phyloP scores from a whole-genome alignment of 2,329 filamentous ascomycete species.

The Talaromyces sp. region DNA sequence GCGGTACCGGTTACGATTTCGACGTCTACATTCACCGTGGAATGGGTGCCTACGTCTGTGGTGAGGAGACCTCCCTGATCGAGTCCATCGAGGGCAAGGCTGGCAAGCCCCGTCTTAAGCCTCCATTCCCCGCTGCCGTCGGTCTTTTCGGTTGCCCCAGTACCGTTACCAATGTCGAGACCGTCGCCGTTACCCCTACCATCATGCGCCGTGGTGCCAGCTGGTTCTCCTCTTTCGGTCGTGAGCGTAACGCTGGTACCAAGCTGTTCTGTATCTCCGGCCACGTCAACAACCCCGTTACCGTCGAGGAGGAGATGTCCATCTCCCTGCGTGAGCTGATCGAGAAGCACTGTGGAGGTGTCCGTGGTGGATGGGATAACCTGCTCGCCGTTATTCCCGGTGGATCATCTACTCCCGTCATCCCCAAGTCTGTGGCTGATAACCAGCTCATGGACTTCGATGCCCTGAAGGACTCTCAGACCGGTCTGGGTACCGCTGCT shows the following conservation, averaged over 20 bases:
- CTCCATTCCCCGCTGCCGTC: constrained; percentile 94
- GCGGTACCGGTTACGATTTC: constrained; percentile 94
- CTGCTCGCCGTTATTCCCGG: constrained; percentile 92
- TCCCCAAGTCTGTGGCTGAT: constrained; percentile 87
- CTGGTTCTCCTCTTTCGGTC: constrained; percentile 94
- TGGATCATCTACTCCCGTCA: constrained; percentile 92
- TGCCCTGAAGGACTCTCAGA: constrained; percentile 95
- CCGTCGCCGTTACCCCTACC: constrained; percentile 89
- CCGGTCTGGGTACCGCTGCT: constrained; percentile 92
- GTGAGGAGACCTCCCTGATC: constrained; percentile 96
- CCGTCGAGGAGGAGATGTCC: constrained; percentile 99
- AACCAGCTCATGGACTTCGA: constrained; percentile 99
- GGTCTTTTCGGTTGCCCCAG: constrained; percentile 98
- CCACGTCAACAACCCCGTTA: constrained; percentile 97
- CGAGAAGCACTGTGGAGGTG: constrained; percentile 96
- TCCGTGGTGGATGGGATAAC: constrained; percentile 97
- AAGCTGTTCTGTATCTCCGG: constrained; percentile 99
- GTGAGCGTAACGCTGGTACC: constrained; percentile 93
- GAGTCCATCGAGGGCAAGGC: constrained; percentile 98
- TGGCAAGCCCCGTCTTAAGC: constrained; percentile 97
- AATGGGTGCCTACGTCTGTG: constrained; percentile 96
- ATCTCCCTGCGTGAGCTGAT: constrained; percentile 95
- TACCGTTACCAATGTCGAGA: constrained; percentile 98
- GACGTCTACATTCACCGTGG: constrained; percentile 96
- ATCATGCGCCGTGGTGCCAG: constrained; percentile 88